These are phyloP conservation scores for Acer negundo DNA, from an alignment of 345 rosid genomes.

Conservation along the genomic window DNA sequence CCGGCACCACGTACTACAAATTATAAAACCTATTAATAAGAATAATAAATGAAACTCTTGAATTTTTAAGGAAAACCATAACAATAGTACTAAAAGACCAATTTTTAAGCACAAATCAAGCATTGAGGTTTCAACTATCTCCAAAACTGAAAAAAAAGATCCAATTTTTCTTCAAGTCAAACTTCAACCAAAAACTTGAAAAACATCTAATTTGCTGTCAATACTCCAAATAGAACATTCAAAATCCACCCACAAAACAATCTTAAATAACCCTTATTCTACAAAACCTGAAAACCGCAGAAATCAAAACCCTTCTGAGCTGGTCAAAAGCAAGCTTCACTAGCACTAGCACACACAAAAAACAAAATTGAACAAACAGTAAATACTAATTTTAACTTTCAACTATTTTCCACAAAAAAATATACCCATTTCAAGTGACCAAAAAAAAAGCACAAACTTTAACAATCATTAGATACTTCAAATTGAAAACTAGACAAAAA, in stretches of 20 bases:
- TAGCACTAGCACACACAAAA: neutral
- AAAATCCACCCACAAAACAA: slow-evolving; percentile 12
- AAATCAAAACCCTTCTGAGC: slow-evolving; percentile 5
- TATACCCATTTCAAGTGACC: slow-evolving; percentile 7
- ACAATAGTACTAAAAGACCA: neutral
- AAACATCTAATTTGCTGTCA: neutral
- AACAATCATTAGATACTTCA: neutral
- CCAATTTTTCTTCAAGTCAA: slow-evolving; percentile 18
- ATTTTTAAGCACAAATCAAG: neutral
- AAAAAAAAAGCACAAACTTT: slow-evolving; percentile 14
- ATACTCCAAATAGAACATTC: slow-evolving; percentile 4
- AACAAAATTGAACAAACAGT: neutral
- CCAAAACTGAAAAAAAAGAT: slow-evolving; percentile 12
- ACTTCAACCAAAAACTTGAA: neutral
- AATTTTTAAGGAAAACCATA: neutral
- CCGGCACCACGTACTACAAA: neutral
- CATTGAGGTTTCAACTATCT: neutral
- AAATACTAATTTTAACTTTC: neutral
- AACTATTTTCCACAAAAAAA: too few relatives aligned
- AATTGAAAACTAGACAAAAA: neutral
- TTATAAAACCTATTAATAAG: neutral
- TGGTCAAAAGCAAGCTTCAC: slow-evolving; percentile 22
- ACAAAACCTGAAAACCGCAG: slow-evolving; percentile 10
- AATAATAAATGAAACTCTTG: neutral
- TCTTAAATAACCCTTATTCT: neutral